Conservation (phyloP, 139 green algal genomes). For the Eudorina sp. region DNA sequence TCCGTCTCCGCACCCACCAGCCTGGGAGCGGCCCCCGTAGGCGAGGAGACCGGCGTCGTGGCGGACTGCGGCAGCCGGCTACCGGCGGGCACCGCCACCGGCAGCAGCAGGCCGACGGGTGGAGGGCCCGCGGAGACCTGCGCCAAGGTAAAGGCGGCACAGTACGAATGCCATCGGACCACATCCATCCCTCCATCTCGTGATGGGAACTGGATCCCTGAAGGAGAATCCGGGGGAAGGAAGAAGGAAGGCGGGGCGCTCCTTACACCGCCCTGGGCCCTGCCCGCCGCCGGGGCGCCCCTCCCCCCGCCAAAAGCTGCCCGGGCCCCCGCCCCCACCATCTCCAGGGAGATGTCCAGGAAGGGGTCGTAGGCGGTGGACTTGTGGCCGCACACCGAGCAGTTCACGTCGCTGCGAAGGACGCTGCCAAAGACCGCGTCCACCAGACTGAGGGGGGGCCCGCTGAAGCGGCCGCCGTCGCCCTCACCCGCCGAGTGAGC, state of each 20-base stretch:
- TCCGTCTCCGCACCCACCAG: not conserved
- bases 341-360: slow-evolving; percentile 88
- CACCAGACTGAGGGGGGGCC: slow-evolving; percentile 49
- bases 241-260: too few relatives aligned
- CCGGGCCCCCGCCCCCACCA: slow-evolving; percentile 60
- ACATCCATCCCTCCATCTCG: too few relatives aligned
- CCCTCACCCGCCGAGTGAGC: too few relatives aligned
- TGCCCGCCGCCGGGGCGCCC: too few relatives aligned
- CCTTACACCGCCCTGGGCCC: too few relatives aligned
- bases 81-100: not conserved
- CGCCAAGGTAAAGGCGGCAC: too few relatives aligned
- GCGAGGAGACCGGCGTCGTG: not conserved
- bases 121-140: too few relatives aligned
- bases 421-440: slow-evolving; percentile 82
- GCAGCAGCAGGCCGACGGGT: too few relatives aligned
- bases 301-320: too few relatives aligned
- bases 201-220: too few relatives aligned
- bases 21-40: not conserved
- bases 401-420: slow-evolving; percentile 90
- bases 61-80: not conserved
- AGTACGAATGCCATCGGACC: too few relatives aligned
- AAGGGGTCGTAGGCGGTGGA: slow-evolving; percentile 89
- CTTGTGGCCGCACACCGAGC: slow-evolving; percentile 81
- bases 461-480: not conserved
- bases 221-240: too few relatives aligned